Percentiles rank a stretch among this genome's conserved stretches.
Evolutionary conservation across 108 stramenopile genomes (phyloP).

Genomic region (Pseudonitzschia multistriata): DNA sequence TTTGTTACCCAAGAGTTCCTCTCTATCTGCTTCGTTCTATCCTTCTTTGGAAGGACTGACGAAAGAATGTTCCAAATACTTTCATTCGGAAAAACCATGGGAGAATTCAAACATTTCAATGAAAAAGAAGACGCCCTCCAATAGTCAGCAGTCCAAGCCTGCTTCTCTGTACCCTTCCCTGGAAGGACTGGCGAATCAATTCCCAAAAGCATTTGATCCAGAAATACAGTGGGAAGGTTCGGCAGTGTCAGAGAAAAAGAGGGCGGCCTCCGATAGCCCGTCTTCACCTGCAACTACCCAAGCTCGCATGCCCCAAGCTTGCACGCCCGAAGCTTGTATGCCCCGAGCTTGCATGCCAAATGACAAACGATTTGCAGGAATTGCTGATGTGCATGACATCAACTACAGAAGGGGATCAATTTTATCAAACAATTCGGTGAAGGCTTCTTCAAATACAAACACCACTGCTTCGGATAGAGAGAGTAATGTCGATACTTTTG

Average conservation of each 20-base stretch:
- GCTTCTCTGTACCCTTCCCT: not conserved
- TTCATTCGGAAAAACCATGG: not conserved
- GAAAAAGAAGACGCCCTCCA: not conserved
- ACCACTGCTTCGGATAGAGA: too few relatives aligned
- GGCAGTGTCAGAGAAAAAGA: not conserved
- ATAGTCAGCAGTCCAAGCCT: too few relatives aligned
- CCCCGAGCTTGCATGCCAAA: too few relatives aligned
- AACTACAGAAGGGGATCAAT: too few relatives aligned
- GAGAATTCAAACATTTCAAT: not conserved
- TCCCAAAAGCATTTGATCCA: not conserved
- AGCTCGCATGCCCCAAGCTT: too few relatives aligned
- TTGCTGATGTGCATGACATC: too few relatives aligned
- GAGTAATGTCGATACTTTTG: too few relatives aligned
- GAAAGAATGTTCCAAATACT: not conserved
- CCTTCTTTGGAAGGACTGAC: not conserved
- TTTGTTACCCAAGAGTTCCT: not conserved
- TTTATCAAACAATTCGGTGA: too few relatives aligned
- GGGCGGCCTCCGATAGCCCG: not conserved
- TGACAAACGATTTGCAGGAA: too few relatives aligned
- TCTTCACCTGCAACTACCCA: not conserved
- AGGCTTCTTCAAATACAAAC: too few relatives aligned
- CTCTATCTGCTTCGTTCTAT: too few relatives aligned
- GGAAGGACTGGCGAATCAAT: not conserved
- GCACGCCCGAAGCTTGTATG: too few relatives aligned
- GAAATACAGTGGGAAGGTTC: not conserved